Conservation (phyloP, 371 early-diverging fungal genomes). For the Actinomucor elegans region DNA sequence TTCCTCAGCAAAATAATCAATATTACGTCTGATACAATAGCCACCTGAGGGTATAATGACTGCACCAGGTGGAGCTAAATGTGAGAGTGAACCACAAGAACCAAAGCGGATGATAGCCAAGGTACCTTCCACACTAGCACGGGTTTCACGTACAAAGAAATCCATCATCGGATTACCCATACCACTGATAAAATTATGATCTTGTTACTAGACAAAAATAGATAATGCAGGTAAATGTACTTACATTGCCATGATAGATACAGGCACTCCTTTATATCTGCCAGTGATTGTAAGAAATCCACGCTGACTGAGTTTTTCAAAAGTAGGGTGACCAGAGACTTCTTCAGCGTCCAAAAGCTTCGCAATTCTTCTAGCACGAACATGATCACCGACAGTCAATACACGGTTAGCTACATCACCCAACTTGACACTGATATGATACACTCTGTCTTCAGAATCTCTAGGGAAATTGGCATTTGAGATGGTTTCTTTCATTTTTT, state of each 20-base stretch:
- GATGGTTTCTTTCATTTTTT: slow-evolving; percentile 49
- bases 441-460: slow-evolving; percentile 79
- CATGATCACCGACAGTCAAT: slow-evolving; percentile 91
- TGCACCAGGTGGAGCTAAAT: slow-evolving; percentile 62
- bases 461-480: slow-evolving; percentile 83
- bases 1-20: slow-evolving; percentile 65
- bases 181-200: slow-evolving; percentile 26
- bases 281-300: slow-evolving; percentile 95
- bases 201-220: background rate
- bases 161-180: slow-evolving; percentile 93
- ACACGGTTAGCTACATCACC: slow-evolving; percentile 92
- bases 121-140: slow-evolving; percentile 84
- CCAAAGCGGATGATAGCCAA: slow-evolving; percentile 87
- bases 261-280: slow-evolving; percentile 74
- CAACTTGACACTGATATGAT: slow-evolving; percentile 80
- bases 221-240: background rate
- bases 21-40: slow-evolving; percentile 76
- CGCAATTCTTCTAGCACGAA: slow-evolving; percentile 74
- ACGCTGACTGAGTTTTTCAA: slow-evolving; percentile 69
- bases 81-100: slow-evolving; percentile 83
- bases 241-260: slow-evolving; percentile 87
- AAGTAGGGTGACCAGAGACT: slow-evolving; percentile 47
- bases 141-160: slow-evolving; percentile 89
- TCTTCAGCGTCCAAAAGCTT: slow-evolving; percentile 60
- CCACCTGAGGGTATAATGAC: slow-evolving; percentile 77